Conservation (phyloP, 495 filamentous ascomycete species). For the Neurospora africana region DNA sequence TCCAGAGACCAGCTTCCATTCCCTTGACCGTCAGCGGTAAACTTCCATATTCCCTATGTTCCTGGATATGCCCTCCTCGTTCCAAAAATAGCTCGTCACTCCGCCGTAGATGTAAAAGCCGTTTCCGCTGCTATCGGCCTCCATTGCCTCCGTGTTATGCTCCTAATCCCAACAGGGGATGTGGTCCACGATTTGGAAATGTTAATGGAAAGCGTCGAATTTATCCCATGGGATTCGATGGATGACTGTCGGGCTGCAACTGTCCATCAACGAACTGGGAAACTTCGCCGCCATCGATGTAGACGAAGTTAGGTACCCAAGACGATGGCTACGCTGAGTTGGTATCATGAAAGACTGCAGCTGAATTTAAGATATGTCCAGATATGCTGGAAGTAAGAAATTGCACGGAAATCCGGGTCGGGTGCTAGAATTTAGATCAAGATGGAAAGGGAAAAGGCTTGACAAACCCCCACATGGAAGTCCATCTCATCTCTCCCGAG, state of each 20-base stretch:
- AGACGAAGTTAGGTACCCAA: conserved; percentile 3
- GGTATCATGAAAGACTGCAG: too few relatives aligned
- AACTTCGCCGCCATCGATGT: conserved; percentile 8
- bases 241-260: neutral
- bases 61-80: too few relatives aligned
- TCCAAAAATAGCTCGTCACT: conserved; percentile 5
- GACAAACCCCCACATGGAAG: too few relatives aligned
- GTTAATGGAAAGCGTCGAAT: conserved; percentile 28
- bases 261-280: conserved; percentile 3
- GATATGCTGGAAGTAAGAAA: too few relatives aligned
- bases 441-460: too few relatives aligned
- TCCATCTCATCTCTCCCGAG: too few relatives aligned
- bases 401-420: too few relatives aligned
- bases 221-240: neutral
- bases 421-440: too few relatives aligned
- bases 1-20: conserved; percentile 25
- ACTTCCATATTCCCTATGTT: conserved; percentile 24
- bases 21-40: conserved; percentile 23
- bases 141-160: conserved; percentile 18
- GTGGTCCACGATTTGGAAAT: conserved; percentile 28
- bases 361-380: too few relatives aligned
- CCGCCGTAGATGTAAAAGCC: conserved; percentile 30
- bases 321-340: neutral
- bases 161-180: conserved; percentile 14
- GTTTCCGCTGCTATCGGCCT: conserved; percentile 16